phyloP scores from a whole-genome alignment of 2,329 filamentous ascomycete species.

The Fusarium sp. region DNA sequence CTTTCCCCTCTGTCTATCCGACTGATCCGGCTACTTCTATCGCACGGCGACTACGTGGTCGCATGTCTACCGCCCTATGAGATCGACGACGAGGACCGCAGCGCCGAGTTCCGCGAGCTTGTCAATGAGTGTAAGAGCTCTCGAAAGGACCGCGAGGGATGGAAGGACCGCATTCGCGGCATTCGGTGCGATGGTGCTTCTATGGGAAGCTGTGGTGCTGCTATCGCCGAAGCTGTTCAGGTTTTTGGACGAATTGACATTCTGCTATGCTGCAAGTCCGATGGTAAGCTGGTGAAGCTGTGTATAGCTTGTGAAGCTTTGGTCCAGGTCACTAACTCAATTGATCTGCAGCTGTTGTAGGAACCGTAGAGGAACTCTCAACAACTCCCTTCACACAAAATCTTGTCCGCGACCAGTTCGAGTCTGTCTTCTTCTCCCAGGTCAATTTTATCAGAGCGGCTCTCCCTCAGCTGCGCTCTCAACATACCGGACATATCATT shows the following conservation, averaged over 20 bases:
- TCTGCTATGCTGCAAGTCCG: conserved; percentile 87
- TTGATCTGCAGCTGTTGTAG: conserved; percentile 77
- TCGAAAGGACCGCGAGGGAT: conserved; percentile 77
- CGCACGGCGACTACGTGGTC: conserved; percentile 92
- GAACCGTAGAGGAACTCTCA: conserved; percentile 89
- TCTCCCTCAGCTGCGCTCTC: conserved; percentile 81
- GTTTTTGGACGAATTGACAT: conserved; percentile 91
- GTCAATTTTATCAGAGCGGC: conserved; percentile 95
- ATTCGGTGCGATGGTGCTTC: conserved; percentile 73
- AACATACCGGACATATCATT: conserved; percentile 90
- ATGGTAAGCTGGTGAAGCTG: conserved; percentile 66
- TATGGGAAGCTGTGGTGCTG: conserved; percentile 82
- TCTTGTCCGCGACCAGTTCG: conserved; percentile 90
- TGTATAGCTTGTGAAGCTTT: background rate
- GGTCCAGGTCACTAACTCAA: conserved; percentile 29
- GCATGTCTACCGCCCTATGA: conserved; percentile 84
- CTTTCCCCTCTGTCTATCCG: conserved; percentile 87
- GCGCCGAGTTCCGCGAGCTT: conserved; percentile 83
- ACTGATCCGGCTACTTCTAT: conserved; percentile 82
- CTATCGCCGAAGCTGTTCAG: conserved; percentile 86
- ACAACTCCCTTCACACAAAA: conserved; percentile 79
- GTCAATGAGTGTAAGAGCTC: conserved; percentile 75
- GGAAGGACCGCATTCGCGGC: conserved; percentile 80
- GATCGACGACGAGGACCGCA: conserved; percentile 81
- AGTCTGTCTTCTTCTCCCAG: conserved; percentile 93